Evolutionary conservation across 2,329 filamentous ascomycete species (phyloP).

Genomic region (Knoxdaviesia capensis): DNA sequence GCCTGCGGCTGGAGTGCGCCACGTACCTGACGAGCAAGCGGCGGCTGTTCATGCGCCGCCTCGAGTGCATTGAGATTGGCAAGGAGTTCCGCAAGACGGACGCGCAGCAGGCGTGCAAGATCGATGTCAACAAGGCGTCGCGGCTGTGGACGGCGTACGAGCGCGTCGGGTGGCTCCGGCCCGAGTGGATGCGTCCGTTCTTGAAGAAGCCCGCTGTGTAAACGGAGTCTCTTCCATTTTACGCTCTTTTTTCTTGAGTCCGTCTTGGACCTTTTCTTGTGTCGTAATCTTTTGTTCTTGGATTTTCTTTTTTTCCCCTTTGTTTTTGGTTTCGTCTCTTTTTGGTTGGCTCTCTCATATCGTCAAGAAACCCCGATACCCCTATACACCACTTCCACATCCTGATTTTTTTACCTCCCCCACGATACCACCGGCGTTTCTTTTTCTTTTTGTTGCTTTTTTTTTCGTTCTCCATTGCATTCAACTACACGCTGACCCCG

Average conservation of each 20-base stretch:
- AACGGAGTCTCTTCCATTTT: constrained; percentile 3
- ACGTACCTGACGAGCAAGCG: constrained; percentile 88
- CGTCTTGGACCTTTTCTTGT: too few relatives aligned
- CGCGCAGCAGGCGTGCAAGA: constrained; percentile 91
- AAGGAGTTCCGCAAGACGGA: constrained; percentile 92
- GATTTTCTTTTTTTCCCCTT: constrained; percentile 2
- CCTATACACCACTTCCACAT: too few relatives aligned
- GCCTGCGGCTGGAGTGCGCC: constrained; percentile 64
- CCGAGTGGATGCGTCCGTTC: constrained; percentile 19
- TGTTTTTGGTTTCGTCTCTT: constrained; percentile 2
- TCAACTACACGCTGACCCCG: not conserved
- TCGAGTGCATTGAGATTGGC: constrained; percentile 43
- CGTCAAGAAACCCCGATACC: too few relatives aligned
- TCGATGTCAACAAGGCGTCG: constrained; percentile 93
- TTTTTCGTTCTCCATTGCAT: constrained; percentile 2
- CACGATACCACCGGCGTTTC: not conserved
- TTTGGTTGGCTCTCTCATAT: not conserved
- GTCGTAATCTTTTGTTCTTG: not conserved
- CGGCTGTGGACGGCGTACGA: constrained; percentile 84
- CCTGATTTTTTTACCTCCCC: too few relatives aligned
- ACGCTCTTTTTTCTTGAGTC: constrained; percentile 1
- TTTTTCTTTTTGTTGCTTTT: constrained; percentile 3
- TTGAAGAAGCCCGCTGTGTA: constrained; percentile 7
- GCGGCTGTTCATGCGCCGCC: constrained; percentile 63
- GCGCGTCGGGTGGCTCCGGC: constrained; percentile 63